Base-by-base conservation (phyloP, 176 grass and related monocot genomes). In the Musa itinerans region DNA sequence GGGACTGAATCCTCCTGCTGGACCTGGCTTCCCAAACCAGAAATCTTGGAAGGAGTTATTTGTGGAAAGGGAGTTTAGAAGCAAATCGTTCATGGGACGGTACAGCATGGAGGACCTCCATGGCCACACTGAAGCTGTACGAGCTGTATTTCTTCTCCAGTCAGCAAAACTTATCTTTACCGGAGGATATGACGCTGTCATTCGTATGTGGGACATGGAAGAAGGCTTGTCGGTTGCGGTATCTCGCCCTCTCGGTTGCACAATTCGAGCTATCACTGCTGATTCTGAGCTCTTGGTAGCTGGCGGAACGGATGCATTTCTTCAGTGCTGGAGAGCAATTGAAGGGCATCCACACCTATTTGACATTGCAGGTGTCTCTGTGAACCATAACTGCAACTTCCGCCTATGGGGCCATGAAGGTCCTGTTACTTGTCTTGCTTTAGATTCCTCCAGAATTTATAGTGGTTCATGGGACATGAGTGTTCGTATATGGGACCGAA, bases 381-480 rank as follows among this genome's bases (percentile, higher is more conserved):
- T 57, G 29, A 69, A 87, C 74, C 80, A 81, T 57, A 90, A 81
- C 81, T 81, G 51, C n/a, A 88, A 87, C 52, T 85, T 82, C 84
- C 85, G 94, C 63, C 88, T 93, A 6, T 91, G 90, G 94, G 90
- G 94, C 19, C 94, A 98, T 80, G 90, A 98, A 86, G 94, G 94
- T 15, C 94, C 94, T 50, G 81, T 98, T 26, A 93, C 94, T 80
- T 91, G 90, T 83, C 86, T 98, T 74, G 88, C 86, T 13, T 83
- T 98, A 80, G 94, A 98, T 75, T 75, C 85, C 17, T 11, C 54
- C 19, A 91, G 80, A 72, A 93, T 98, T 85, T 98, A 89, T 67
- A 98, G 94, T 79, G 90, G 90, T 71, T 93, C 90, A 71, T 98
- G 90, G 94, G 94, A 98, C 77, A 98, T 91, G 88, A 93, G 83